Base-by-base conservation (phyloP, 2,329 filamentous ascomycete genomes). In the Clonostachys solani region DNA sequence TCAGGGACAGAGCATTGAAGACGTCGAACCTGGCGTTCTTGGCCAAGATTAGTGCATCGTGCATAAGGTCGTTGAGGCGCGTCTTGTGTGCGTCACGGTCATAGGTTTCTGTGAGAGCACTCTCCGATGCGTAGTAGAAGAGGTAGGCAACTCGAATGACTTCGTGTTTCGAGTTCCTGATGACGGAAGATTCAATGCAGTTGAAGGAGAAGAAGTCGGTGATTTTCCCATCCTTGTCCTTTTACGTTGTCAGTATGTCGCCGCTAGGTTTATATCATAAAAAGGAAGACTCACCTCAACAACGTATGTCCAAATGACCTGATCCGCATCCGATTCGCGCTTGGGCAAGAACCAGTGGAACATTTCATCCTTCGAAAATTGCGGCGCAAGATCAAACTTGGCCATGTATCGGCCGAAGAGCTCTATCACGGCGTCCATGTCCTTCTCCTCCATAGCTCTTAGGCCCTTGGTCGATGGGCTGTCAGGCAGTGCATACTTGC, bases 181-280 rank as follows among this genome's bases (percentile, higher is more conserved):
- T 95, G 49, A 96, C 87, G 2, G 90, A 94, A 15, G 91, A 96
- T 64, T 96, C 91, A 34, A 99, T 85, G 61, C 84, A 85, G 75
- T 97, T 99, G 72, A 97, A 99, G 36, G 91, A 96, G 71, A 96
- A 87, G 71, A 96, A 96, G 68, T 99, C 94, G 36, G 90, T 96
- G 60, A 99, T 89, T 58, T 90, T 90, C 52, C 87, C 80, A 44
- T 85, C 83, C 42, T 81, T 67, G 50, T 78, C 69, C 74, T 77
- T 51, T 33, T 44, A 42, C 23, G 16, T 6, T 29, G 16, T 15
- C 15, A 8, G 17, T 44, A 35, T 37, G 18, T 12, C 15, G 13
- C 36, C 12, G 15, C n/a, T 15, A 16, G 36, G 19, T 47, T 33
- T 9, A 5, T 15, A 35, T n/a, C 34, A 18, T 16, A 33, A 13